Evolutionary conservation across 768 basidiomycete genomes (phyloP).

Genomic region (Tricholoma saponaceum): DNA sequence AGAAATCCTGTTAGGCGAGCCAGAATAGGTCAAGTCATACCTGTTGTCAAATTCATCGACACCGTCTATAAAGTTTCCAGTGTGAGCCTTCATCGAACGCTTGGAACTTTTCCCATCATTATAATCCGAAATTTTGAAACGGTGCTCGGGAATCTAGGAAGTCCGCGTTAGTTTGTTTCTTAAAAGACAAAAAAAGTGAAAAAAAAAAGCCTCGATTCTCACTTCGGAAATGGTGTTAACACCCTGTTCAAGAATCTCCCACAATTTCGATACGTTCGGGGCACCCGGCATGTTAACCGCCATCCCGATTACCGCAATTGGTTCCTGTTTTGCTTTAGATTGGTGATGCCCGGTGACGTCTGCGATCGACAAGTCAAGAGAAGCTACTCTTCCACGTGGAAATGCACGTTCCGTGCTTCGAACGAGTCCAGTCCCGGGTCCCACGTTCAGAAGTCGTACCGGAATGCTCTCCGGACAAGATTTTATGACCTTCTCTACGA

Average conservation of each 20-base stretch:
- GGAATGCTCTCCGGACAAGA: conserved; percentile 15
- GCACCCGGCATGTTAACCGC: conserved; percentile 60
- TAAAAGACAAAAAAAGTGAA: conserved; percentile 1
- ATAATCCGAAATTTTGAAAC: conserved; percentile 48
- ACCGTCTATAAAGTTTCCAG: conserved; percentile 61
- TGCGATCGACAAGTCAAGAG: conserved; percentile 19
- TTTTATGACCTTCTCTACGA: conserved; percentile 26
- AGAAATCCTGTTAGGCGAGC: background rate
- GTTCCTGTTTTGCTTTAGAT: conserved; percentile 32
- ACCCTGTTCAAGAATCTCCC: conserved; percentile 57
- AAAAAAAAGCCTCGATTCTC: conserved; percentile 6
- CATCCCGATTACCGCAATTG: conserved; percentile 73
- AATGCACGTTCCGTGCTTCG: conserved; percentile 35
- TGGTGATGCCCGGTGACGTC: conserved; percentile 1
- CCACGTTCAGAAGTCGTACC: conserved; percentile 45
- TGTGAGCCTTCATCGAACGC: conserved; percentile 46
- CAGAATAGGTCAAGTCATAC: conserved; percentile 14
- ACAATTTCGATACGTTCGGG: conserved; percentile 40
- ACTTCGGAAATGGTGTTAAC: conserved; percentile 57
- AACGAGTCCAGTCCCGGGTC: conserved; percentile 39
- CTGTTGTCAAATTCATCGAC: conserved; percentile 61
- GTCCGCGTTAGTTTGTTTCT: conserved; percentile 2
- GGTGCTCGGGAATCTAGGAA: conserved; percentile 54
- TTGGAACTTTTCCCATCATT: conserved; percentile 23
- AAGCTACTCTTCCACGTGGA: conserved; percentile 12